Conservation (phyloP, 75 land plant species). For the Isoetes taiwanensis region DNA sequence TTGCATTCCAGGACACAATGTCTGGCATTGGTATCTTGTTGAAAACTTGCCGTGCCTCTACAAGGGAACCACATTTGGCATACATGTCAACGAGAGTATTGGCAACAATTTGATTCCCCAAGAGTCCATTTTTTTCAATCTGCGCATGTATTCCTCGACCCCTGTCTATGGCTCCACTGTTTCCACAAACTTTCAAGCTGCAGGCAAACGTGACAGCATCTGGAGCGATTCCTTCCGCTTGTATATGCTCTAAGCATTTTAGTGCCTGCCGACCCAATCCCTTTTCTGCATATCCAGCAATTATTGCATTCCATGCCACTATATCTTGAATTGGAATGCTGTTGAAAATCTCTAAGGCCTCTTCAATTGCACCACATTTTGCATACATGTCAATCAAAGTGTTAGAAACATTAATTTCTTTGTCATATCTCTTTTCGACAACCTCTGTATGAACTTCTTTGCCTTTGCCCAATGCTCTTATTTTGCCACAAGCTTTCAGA, state of each 20-base stretch:
- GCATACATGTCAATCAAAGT: constrained; percentile 46
- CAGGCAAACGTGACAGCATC: constrained; percentile 36
- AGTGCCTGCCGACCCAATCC: constrained; percentile 3
- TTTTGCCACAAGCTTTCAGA: constrained; percentile 29
- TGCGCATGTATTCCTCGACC: too few relatives aligned
- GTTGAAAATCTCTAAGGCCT: constrained; percentile 21
- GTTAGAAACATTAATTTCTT: constrained; percentile 32
- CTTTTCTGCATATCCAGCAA: constrained; percentile 24
- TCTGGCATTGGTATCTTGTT: neutral
- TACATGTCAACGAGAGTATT: too few relatives aligned
- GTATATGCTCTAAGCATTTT: constrained; percentile 14
- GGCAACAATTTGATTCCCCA: too few relatives aligned
- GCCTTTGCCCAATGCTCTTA: constrained; percentile 14
- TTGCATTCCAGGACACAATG: neutral
- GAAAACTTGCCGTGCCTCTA: neutral
- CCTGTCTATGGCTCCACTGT: too few relatives aligned
- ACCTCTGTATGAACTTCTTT: constrained; percentile 37
- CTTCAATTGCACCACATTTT: constrained; percentile 23
- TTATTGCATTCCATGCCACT: constrained; percentile 53
- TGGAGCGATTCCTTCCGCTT: constrained; percentile 16
- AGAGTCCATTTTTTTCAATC: too few relatives aligned
- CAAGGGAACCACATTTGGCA: too few relatives aligned
- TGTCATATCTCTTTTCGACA: constrained; percentile 21
- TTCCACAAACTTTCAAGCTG: too few relatives aligned
- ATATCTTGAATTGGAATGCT: constrained; percentile 18